These are phyloP conservation scores for Pueraria montana DNA, from an alignment of 306 rosid species.

Conservation along the genomic window DNA sequence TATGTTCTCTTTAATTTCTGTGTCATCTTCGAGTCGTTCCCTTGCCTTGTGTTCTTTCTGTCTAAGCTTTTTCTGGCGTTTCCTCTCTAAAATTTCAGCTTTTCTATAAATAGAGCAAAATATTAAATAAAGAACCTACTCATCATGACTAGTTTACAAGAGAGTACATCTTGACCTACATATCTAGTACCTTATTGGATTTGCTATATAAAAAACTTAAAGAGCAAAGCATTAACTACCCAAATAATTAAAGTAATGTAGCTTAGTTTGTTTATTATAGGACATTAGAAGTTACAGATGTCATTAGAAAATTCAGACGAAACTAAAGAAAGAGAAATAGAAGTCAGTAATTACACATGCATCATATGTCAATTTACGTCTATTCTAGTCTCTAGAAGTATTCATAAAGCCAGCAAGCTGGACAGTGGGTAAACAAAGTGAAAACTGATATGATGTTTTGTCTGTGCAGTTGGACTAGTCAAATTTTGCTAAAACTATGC, in stretches of 20 bases:
- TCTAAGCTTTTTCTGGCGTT: slow-evolving; percentile 86
- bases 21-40: slow-evolving; percentile 62
- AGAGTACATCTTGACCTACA: slow-evolving; percentile 12
- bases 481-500: slow-evolving; percentile 18
- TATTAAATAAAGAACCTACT: slow-evolving; percentile 34
- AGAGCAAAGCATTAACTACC: slow-evolving; percentile 6
- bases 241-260: not conserved
- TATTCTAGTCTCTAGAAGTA: slow-evolving; percentile 13
- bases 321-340: slow-evolving; percentile 22
- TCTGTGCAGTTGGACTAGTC: not conserved
- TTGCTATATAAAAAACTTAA: slow-evolving; percentile 34
- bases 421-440: not conserved
- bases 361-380: not conserved
- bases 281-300: slow-evolving; percentile 31
- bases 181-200: slow-evolving; percentile 10
- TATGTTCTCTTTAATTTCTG: slow-evolving; percentile 53
- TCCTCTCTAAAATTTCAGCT: slow-evolving; percentile 83
- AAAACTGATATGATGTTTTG: not conserved
- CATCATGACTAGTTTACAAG: slow-evolving; percentile 35
- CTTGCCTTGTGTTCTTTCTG: slow-evolving; percentile 82
- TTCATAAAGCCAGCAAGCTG: not conserved
- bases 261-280: slow-evolving; percentile 25
- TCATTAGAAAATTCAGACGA: slow-evolving; percentile 8
- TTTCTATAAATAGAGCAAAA: slow-evolving; percentile 60
- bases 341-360: slow-evolving; percentile 28